Percentiles rank a stretch among this genome's conserved stretches.
Evolutionary conservation across 305 asterid species (phyloP).

Genomic region (Andrographis paniculata): DNA sequence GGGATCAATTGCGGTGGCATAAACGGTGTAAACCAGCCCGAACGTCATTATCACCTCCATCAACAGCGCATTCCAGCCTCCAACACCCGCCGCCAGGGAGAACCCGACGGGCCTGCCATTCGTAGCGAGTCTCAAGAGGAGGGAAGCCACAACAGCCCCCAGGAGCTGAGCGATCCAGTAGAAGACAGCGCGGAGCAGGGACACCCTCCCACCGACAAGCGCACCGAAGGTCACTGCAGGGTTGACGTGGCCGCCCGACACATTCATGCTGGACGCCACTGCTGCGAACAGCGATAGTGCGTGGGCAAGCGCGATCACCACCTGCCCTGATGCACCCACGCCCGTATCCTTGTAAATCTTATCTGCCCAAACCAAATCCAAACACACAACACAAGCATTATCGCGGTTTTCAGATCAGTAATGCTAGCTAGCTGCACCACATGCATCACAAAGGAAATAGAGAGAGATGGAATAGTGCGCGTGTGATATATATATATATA

Average conservation of each 20-base stretch:
- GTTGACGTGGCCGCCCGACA: slow-evolving; percentile 85
- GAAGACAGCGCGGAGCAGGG: slow-evolving; percentile 60
- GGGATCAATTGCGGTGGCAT: slow-evolving; percentile 79
- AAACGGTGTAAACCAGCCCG: slow-evolving; percentile 61
- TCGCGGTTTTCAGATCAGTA: too few species aligned
- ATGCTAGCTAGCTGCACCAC: too few species aligned
- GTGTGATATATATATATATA: too few species aligned
- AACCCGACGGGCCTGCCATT: slow-evolving; percentile 75
- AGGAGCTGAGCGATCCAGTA: slow-evolving; percentile 88
- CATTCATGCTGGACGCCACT: slow-evolving; percentile 75
- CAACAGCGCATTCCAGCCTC: slow-evolving; percentile 47
- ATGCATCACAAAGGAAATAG: too few species aligned
- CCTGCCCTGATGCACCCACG: slow-evolving; percentile 46
- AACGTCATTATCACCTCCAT: slow-evolving; percentile 78
- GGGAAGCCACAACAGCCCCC: slow-evolving; percentile 66
- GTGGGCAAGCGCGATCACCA: slow-evolving; percentile 59
- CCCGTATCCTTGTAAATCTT: slow-evolving; percentile 44
- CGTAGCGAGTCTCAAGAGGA: slow-evolving; percentile 48
- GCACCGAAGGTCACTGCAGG: too few species aligned
- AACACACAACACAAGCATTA: too few species aligned
- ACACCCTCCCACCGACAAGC: slow-evolving; percentile 71
- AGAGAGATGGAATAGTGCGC: too few species aligned
- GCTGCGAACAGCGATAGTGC: slow-evolving; percentile 68
- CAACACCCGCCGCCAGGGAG: slow-evolving; percentile 56
- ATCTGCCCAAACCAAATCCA: too few species aligned